phyloP scores from a whole-genome alignment of 495 filamentous ascomycete species.

The Oleoguttula mirabilis region DNA sequence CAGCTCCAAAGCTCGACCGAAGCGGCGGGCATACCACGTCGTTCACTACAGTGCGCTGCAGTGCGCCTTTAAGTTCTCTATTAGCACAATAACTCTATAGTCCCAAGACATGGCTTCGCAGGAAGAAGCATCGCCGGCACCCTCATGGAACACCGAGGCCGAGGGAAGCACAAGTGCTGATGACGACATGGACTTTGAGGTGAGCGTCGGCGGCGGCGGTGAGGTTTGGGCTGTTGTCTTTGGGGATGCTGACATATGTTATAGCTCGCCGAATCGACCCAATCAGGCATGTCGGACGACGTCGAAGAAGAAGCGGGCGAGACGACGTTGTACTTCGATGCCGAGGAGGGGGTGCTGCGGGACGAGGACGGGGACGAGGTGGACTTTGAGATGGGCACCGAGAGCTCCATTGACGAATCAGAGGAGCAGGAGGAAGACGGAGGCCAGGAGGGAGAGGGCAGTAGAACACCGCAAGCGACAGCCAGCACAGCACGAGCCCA shows the following conservation, averaged over 20 bases:
- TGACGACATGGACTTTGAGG: slow-evolving; percentile 39
- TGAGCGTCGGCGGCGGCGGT: slow-evolving; percentile 1
- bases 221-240: no score
- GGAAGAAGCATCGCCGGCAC: not conserved
- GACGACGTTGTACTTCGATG: slow-evolving; percentile 20
- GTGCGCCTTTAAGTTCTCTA: no score
- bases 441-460: slow-evolving; percentile 14
- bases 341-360: slow-evolving; percentile 18
- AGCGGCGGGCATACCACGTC: no score
- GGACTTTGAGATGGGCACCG: slow-evolving; percentile 10
- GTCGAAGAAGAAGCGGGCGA: slow-evolving; percentile 15
- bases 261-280: slow-evolving; percentile 4
- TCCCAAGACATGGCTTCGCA: no score
- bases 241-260: no score
- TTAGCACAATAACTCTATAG: no score
- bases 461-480: slow-evolving; percentile 11
- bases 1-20: no score
- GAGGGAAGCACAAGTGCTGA: slow-evolving; percentile 33
- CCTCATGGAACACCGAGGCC: slow-evolving; percentile 11
- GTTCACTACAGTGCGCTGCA: no score
- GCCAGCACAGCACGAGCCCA: slow-evolving; percentile 2
- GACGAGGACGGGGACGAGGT: slow-evolving; percentile 33
- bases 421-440: slow-evolving; percentile 30
- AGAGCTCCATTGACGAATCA: slow-evolving; percentile 22
- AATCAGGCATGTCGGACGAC: slow-evolving; percentile 17